Base-by-base conservation (phyloP, 192 early-diverging fungal species). In the Coemansia sp. region DNA sequence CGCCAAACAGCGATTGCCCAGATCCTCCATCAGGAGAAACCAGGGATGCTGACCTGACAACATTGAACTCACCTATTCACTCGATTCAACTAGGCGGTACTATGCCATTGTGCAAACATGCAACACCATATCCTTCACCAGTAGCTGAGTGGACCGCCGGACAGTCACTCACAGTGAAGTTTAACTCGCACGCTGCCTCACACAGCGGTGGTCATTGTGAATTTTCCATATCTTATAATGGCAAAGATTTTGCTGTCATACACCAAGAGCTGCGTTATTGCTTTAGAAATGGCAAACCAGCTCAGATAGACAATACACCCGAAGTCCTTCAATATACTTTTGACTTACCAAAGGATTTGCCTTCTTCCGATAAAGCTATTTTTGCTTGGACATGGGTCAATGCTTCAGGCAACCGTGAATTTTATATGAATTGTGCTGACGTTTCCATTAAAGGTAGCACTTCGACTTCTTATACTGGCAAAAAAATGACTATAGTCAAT, bases 301-400 rank as follows among this genome's bases (percentile, higher is more conserved):
- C 5, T 8, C 5, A 5, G 7, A 11, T 41, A 5, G 39, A 41
- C 1, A 41, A 41, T 61, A 39, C 54, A 69, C 61, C 1, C 45
- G 22, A 11, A 32, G 70, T 71, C 0, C 52, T 53, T 28, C 43
- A 56, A 0, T 74, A 62, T 72, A 85, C 68, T 0, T 81, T 66
- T 32, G 51, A 41, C 0, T 15, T 68, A 45, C 77, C 70, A 18
- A 54, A 45, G 18, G 65, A 15, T 56, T 55, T 83, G 4, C 85
- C 87, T 2, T 60, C 73, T 11, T 35, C 83, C 1, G 62, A 53
- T 55, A 38, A 62, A 4, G 81, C 74, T 1, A 51, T 82, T 2
- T 79, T 88, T 37, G 85, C 79, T 2, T 92, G 91, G 90, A 74
- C 84, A 1, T 91, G 91, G 91, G 87, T 89, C 36, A 90, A 89